These are phyloP conservation scores for Seiridium cupressi DNA, from an alignment of 2,329 filamentous ascomycete species.

Conservation along the genomic window DNA sequence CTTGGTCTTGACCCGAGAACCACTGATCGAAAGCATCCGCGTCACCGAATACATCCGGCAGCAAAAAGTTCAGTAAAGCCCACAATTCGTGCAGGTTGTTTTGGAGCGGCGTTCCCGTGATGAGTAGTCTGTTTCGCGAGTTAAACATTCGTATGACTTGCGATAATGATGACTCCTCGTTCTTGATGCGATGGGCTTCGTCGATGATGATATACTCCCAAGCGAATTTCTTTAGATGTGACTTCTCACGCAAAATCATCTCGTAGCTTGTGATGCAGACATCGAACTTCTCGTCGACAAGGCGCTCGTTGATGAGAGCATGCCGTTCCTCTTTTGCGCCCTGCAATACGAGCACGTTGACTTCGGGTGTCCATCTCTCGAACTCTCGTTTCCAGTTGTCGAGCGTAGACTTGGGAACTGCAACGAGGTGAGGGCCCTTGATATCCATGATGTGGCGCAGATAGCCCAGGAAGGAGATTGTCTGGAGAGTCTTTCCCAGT, in stretches of 20 bases:
- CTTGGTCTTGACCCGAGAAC: slow-evolving; percentile 87
- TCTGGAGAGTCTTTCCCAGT: slow-evolving; percentile 94
- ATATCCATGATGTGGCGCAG: slow-evolving; percentile 87
- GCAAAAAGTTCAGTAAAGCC: slow-evolving; percentile 93
- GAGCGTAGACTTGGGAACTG: slow-evolving; percentile 92
- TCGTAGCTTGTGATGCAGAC: slow-evolving; percentile 99
- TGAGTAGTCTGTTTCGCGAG: slow-evolving; percentile 90
- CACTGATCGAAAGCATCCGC: slow-evolving; percentile 96
- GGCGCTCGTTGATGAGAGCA: slow-evolving; percentile 80
- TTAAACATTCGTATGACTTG: slow-evolving; percentile 96
- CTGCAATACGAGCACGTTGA: slow-evolving; percentile 90
- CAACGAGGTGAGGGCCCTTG: slow-evolving; percentile 85
- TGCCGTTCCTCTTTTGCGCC: slow-evolving; percentile 93
- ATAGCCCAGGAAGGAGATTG: slow-evolving; percentile 94
- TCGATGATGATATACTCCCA: slow-evolving; percentile 99
- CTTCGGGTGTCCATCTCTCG: slow-evolving; percentile 88
- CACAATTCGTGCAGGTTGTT: slow-evolving; percentile 98
- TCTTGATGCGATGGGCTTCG: slow-evolving; percentile 98
- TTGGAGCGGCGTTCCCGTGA: slow-evolving; percentile 94
- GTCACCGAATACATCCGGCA: slow-evolving; percentile 98
- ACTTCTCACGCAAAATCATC: slow-evolving; percentile 95
- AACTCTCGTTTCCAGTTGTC: slow-evolving; percentile 99
- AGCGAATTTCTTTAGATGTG: slow-evolving; percentile 92
- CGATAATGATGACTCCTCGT: slow-evolving; percentile 94
- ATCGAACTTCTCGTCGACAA: slow-evolving; percentile 95